These are phyloP conservation scores for Cucurbita maxima DNA, from an alignment of 306 rosid species.

Conservation along the genomic window DNA sequence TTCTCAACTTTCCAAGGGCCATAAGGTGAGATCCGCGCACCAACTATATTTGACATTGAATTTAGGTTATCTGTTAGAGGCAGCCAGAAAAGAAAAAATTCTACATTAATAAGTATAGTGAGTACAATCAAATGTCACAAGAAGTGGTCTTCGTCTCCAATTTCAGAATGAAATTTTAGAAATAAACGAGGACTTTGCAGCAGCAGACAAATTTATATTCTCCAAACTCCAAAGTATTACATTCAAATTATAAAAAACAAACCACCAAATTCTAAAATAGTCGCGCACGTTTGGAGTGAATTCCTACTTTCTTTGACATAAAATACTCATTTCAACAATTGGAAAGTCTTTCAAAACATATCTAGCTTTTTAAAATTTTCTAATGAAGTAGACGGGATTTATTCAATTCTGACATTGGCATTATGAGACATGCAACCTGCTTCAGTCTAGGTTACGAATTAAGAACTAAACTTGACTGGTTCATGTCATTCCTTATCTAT, in stretches of 20 bases:
- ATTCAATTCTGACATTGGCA: neutral
- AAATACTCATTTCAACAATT: neutral
- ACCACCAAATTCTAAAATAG: neutral
- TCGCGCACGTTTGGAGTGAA: neutral
- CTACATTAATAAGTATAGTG: neutral
- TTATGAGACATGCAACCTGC: neutral
- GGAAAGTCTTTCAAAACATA: neutral
- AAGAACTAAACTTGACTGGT: neutral
- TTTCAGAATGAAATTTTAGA: neutral
- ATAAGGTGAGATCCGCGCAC: conserved; percentile 19
- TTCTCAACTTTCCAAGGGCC: conserved; percentile 18
- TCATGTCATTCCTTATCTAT: neutral
- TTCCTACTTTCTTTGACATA: neutral
- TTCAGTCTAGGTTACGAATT: neutral
- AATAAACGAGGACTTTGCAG: too few species aligned
- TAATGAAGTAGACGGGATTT: neutral
- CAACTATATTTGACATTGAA: conserved; percentile 27
- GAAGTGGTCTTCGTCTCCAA: neutral
- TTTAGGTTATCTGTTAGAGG: conserved; percentile 28
- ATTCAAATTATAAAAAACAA: neutral
- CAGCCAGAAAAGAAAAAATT: neutral
- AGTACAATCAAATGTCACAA: neutral
- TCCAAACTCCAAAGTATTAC: neutral
- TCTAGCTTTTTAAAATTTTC: neutral
- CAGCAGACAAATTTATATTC: neutral